A percentile compares a stretch with the other conserved stretches of the same genome.
phyloP scores from a whole-genome alignment of 352 stramenopile species.

The Pythium periplocum region DNA sequence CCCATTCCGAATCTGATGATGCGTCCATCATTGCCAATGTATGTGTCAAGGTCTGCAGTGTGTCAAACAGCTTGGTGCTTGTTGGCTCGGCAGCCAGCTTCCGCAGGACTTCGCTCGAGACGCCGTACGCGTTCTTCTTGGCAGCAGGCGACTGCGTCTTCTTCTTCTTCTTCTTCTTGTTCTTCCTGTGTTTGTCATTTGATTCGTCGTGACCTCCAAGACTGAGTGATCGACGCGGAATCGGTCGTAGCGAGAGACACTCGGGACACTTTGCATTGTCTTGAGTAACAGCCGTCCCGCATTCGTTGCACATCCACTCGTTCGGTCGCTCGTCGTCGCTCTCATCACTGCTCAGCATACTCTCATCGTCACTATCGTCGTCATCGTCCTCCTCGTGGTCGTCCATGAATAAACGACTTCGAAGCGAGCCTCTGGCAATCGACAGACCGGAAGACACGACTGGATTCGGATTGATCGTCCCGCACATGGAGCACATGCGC shows the following conservation, averaged over 20 bases:
- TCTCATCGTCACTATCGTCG: conserved; percentile 14
- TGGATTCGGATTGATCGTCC: conserved; percentile 65
- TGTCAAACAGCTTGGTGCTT: conserved; percentile 51
- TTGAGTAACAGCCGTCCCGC: conserved; percentile 16
- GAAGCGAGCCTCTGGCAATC: conserved; percentile 26
- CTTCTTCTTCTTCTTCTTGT: conserved; percentile 29
- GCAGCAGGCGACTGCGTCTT: conserved; percentile 3
- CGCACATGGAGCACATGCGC: conserved; percentile 50
- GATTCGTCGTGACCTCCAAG: conserved; percentile 9
- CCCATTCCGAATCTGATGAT: conserved; percentile 69
- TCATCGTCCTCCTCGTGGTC: conserved; percentile 16
- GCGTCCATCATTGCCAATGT: conserved; percentile 84
- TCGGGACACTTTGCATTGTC: conserved; percentile 26
- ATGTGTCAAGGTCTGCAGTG: conserved; percentile 74
- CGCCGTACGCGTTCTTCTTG: conserved; percentile 52
- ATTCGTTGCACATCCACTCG: conserved; percentile 17
- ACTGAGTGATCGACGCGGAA: conserved; percentile 18
- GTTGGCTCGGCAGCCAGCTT: conserved; percentile 44
- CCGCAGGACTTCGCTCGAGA: conserved; percentile 58
- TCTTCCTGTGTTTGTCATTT: conserved; percentile 25
- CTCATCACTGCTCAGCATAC: conserved; percentile 4
- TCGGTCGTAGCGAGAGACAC: conserved; percentile 28
- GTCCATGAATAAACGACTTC: conserved; percentile 16
- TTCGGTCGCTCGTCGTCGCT: conserved; percentile 20
- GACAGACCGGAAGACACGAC: conserved; percentile 23